Conservation (phyloP, 1,284 basidiomycete species). For the Sanghuangporus baumii region DNA sequence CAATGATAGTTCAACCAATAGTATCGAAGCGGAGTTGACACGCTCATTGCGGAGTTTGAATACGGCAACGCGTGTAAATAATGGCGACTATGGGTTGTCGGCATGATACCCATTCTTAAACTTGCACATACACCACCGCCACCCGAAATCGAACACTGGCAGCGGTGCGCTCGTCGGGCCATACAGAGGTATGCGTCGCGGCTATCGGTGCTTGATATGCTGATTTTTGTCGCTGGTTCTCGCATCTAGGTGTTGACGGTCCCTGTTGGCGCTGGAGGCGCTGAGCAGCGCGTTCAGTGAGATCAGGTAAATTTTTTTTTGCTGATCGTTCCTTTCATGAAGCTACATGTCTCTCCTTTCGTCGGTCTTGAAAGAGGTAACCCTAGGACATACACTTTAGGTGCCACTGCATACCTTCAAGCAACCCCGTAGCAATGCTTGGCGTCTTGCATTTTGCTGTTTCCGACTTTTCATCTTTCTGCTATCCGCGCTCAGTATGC, state of each 20-base stretch:
- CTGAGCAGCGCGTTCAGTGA: not conserved
- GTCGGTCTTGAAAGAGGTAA: not conserved
- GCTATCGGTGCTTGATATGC: too few species aligned
- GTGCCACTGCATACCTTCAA: not conserved
- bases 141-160: not conserved
- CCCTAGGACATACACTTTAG: not conserved
- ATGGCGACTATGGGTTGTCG: not conserved
- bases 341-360: not conserved
- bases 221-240: too few species aligned
- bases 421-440: slow-evolving; percentile 6
- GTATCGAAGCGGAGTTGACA: slow-evolving; percentile 5
- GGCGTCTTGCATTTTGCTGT: slow-evolving; percentile 15
- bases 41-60: slow-evolving; percentile 8
- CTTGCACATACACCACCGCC: not conserved
- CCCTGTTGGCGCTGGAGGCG: not conserved
- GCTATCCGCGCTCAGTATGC: slow-evolving; percentile 11
- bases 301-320: not conserved
- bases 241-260: not conserved
- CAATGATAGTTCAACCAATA: too few species aligned
- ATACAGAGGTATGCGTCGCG: too few species aligned
- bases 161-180: not conserved
- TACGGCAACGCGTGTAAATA: not conserved
- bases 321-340: not conserved
- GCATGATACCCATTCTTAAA: not conserved
- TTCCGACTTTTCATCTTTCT: slow-evolving; percentile 17